phyloP scores from a whole-genome alignment of 805 yeast genomes.

The Candida qinlingensis region DNA sequence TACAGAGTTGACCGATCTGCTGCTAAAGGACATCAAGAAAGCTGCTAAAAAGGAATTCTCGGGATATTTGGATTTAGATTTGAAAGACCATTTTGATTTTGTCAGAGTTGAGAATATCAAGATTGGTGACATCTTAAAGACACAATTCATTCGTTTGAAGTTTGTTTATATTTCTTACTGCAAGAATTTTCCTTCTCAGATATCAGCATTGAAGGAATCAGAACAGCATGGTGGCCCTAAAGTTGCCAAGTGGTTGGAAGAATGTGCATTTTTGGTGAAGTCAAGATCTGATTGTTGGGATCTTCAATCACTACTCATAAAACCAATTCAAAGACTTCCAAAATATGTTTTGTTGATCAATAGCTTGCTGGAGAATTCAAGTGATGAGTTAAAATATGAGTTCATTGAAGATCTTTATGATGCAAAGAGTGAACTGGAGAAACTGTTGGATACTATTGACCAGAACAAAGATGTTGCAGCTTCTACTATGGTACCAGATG shows the following conservation, averaged over 20 bases:
- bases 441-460: constrained; percentile 11
- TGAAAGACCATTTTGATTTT: constrained; percentile 8
- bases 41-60: background rate
- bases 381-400: constrained; percentile 7
- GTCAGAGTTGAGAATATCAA: constrained; percentile 16
- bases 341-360: constrained; percentile 20
- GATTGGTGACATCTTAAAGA: constrained; percentile 27
- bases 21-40: constrained; percentile 20
- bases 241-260: constrained; percentile 30
- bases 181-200: constrained; percentile 27
- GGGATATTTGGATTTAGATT: constrained; percentile 5
- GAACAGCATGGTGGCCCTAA: constrained; percentile 14
- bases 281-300: constrained; percentile 22
- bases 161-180: constrained; percentile 31
- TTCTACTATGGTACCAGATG: background rate
- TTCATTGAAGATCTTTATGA: constrained; percentile 14
- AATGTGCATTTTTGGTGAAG: constrained; percentile 25
- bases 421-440: constrained; percentile 15
- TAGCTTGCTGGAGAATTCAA: constrained; percentile 10
- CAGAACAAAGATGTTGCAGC: background rate
- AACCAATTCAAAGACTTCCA: constrained; percentile 28
- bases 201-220: constrained; percentile 21
- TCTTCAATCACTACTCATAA: constrained; percentile 27
- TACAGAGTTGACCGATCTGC: constrained; percentile 30
- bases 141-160: constrained; percentile 28